Base-by-base conservation (phyloP, 768 basidiomycete species). In the Podaxis sp. region DNA sequence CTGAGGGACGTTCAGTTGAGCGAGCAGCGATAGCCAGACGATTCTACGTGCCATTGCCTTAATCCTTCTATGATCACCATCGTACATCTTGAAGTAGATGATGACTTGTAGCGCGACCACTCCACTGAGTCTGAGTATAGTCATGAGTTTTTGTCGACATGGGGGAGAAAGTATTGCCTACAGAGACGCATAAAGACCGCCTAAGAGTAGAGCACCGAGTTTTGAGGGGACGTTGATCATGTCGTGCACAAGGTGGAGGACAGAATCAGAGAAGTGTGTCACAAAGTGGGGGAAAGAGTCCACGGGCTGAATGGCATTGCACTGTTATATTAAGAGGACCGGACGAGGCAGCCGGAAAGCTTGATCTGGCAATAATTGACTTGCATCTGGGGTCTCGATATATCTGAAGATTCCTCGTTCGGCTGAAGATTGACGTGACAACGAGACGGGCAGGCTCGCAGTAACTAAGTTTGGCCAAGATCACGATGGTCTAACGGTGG, bases 191-290 rank as follows among this genome's bases (percentile, higher is more conserved):
- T 75, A 68, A 10, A 79, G 67, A 1, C 75, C 77, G 2, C 79
- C 79, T 17, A 79, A 26, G 22, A 80, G 67, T 0, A 80, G 67
- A 2, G 79, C 75, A 28, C 79, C 79, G 59, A 73, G 77, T 13
- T 76, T 76, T 51, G 61, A 69, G 24, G 75, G 64, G 36, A 80
- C 68, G 56, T 75, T 72, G 49, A 68, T 62, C 71, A 72, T 72
- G 49, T 55, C 22, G 61, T 37, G 40, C n/a, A 44, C 12, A 20
- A 30, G 20, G 54, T 20, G 26, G 44, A 44, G 58, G 49, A 52
- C 36, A 24, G 22, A 50, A 30, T 6, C 11, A 20, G 36, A 22
- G 22, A 12, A 36, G 46, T 28, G 44, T 22, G 15, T 46, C 44
- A 46, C 38, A 36, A 46, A 28, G 15, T 15, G 30, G 54, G 48